Conservation (phyloP, 1,284 basidiomycete species). For the Cryptococcus sp. region DNA sequence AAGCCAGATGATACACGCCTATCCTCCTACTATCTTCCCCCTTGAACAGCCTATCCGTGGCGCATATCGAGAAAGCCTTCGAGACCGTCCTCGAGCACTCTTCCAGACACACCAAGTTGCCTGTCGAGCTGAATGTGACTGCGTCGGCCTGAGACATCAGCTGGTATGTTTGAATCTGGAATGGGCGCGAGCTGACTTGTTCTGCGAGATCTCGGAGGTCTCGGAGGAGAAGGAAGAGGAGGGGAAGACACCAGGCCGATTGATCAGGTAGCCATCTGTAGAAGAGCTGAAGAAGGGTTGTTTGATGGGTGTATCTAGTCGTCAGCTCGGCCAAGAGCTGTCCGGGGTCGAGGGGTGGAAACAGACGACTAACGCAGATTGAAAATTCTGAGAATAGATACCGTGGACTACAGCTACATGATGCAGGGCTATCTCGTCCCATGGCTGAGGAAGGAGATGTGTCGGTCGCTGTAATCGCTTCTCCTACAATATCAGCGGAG, state of each 20-base stretch:
- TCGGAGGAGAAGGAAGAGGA: conserved; percentile 68
- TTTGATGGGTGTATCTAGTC: conserved; percentile 37
- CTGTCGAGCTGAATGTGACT: conserved; percentile 46
- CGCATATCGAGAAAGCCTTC: conserved; percentile 85
- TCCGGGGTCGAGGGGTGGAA: neutral
- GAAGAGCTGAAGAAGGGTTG: conserved; percentile 55
- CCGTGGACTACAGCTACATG: conserved; percentile 41
- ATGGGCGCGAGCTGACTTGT: conserved; percentile 25
- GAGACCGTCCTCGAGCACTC: conserved; percentile 85
- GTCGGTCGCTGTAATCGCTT: conserved; percentile 30
- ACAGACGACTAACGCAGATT: conserved; percentile 37
- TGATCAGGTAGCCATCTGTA: conserved; percentile 68
- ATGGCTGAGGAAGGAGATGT: conserved; percentile 33
- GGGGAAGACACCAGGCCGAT: conserved; percentile 73
- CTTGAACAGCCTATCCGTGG: conserved; percentile 72
- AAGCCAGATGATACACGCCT: conserved; percentile 93
- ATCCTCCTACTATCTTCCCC: conserved; percentile 75
- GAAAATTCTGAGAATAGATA: conserved; percentile 27
- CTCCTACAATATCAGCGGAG: conserved; percentile 19
- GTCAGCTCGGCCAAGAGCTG: no score
- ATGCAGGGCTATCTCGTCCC: conserved; percentile 40
- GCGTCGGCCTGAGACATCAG: conserved; percentile 35
- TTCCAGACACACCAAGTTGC: conserved; percentile 67
- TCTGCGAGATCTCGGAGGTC: conserved; percentile 76
- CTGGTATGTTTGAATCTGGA: neutral